These are phyloP conservation scores for Penicillium crustosum DNA, from an alignment of 2,329 filamentous ascomycete genomes.

Conservation along the genomic window DNA sequence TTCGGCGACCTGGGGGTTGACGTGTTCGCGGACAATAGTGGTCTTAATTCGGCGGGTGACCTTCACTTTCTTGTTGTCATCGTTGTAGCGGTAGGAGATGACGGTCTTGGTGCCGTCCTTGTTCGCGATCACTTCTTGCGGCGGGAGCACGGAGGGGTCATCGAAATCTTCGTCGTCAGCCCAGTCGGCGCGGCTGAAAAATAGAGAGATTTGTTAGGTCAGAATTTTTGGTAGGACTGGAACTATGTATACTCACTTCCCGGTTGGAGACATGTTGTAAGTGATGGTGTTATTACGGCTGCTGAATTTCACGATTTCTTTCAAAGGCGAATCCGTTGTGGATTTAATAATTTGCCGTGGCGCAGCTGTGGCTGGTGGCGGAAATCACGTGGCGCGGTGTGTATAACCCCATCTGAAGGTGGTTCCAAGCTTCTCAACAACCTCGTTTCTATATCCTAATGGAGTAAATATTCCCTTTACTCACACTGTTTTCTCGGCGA, in stretches of 20 bases:
- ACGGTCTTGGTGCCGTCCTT: slow-evolving; percentile 98
- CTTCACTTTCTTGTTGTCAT: slow-evolving; percentile 94
- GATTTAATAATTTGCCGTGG: slow-evolving; percentile 42
- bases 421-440: background rate
- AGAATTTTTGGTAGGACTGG: background rate
- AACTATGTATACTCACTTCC: slow-evolving; percentile 40
- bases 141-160: slow-evolving; percentile 79
- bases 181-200: slow-evolving; percentile 71
- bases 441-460: background rate
- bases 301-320: slow-evolving; percentile 44
- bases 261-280: slow-evolving; percentile 49
- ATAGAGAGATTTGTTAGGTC: slow-evolving; percentile 22
- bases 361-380: slow-evolving; percentile 36
- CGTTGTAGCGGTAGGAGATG: slow-evolving; percentile 85
- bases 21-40: slow-evolving; percentile 84
- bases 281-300: slow-evolving; percentile 28
- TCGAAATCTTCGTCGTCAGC: slow-evolving; percentile 88
- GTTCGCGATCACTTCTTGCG: slow-evolving; percentile 87
- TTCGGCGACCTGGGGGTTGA: slow-evolving; percentile 95
- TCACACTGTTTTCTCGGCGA: background rate
- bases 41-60: slow-evolving; percentile 93
- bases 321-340: slow-evolving; percentile 44
- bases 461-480: background rate
- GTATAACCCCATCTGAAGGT: slow-evolving; percentile 1
- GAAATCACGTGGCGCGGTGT: slow-evolving; percentile 22